Evolutionary conservation across 108 stramenopile species (phyloP), one percentile per base, ranked within the genome.

Genomic region (Fistulifera pelliculosa): DNA sequence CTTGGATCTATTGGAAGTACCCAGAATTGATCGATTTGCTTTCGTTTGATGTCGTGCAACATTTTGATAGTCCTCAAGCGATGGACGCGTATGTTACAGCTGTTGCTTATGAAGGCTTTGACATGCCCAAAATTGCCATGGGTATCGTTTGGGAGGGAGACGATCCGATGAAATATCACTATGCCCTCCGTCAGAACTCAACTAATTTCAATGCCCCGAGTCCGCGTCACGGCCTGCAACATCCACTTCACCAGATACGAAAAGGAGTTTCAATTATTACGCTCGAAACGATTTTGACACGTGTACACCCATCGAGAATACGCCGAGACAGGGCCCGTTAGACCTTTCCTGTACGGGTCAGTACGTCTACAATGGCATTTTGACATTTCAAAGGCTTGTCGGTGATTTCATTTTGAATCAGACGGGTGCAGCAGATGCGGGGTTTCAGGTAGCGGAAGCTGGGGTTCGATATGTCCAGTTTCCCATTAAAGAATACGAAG

Each of bases 281-380:
- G 71, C 71, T 5, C 50, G 58, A 21, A 52, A 66, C 38, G 83
- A 82, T 44, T 25, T n/a, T 11, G 56, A 61, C 19, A 60, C 73
- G 10, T 85, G 84, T 57, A 38, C 42, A 2, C 42, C 40, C 8
- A 54, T 58, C 31, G 58, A 64, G 16, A 74, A 74, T 49, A 63
- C 74, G 4, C 57, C 76, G 0, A 49, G 60, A 23, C 54, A 65
- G 1, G 87, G 87, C 21, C 60, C 64, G 27, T 50, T 66, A 18
- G 28, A 55, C 18, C 55, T 49, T 16, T 68, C 68, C n/a, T 90
- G 87, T 51, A 90, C 83, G 11, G 79, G 77, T 15, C 73, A 80
- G 41, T 90, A 90, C 41, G 61, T 85, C 22, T 71, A 75, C 61
- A 90, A 90, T 68, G 87, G 87, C 45, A 70, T 76, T 5, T 51